Evolutionary conservation across 768 basidiomycete species (phyloP).

Genomic region (Megacollybia marginata): DNA sequence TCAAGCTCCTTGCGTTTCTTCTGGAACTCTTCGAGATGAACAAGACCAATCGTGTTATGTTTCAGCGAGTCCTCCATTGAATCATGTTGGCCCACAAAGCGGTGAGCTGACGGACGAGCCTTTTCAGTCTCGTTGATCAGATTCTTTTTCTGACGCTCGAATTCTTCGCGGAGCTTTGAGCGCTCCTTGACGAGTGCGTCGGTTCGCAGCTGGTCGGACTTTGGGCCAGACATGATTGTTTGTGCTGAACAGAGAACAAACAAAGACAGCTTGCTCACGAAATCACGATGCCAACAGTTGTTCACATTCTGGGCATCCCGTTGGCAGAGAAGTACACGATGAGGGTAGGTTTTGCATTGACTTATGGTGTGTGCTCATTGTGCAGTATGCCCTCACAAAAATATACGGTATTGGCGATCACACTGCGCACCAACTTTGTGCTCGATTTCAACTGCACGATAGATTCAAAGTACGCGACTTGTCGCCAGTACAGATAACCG

Average conservation of each 20-base stretch:
- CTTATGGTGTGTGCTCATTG: not conserved
- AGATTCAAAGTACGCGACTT: constrained; percentile 74
- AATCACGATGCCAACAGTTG: constrained; percentile 29
- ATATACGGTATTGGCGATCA: constrained; percentile 85
- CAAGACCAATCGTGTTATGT: constrained; percentile 86
- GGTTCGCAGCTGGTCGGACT: constrained; percentile 79
- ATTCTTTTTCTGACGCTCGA: constrained; percentile 70
- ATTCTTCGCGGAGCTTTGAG: constrained; percentile 71
- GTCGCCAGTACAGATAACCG: constrained; percentile 80
- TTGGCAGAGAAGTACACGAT: constrained; percentile 71
- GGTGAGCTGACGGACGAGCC: constrained; percentile 75
- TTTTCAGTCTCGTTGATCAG: constrained; percentile 90
- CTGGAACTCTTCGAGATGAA: constrained; percentile 88
- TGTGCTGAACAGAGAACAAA: constrained; percentile 20
- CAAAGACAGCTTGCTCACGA: not conserved
- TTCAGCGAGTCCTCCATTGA: constrained; percentile 92
- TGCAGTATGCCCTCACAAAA: constrained; percentile 79
- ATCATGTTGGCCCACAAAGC: constrained; percentile 92
- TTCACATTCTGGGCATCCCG: constrained; percentile 83
- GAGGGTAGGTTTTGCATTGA: constrained; percentile 45
- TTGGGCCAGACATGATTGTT: constrained; percentile 52
- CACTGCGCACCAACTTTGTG: constrained; percentile 77
- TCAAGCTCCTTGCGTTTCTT: constrained; percentile 83
- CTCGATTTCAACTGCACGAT: constrained; percentile 89
- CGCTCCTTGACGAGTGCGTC: constrained; percentile 83